These are phyloP conservation scores for Diaporthe eres DNA, from an alignment of 2,329 filamentous ascomycete genomes.

Conservation along the genomic window DNA sequence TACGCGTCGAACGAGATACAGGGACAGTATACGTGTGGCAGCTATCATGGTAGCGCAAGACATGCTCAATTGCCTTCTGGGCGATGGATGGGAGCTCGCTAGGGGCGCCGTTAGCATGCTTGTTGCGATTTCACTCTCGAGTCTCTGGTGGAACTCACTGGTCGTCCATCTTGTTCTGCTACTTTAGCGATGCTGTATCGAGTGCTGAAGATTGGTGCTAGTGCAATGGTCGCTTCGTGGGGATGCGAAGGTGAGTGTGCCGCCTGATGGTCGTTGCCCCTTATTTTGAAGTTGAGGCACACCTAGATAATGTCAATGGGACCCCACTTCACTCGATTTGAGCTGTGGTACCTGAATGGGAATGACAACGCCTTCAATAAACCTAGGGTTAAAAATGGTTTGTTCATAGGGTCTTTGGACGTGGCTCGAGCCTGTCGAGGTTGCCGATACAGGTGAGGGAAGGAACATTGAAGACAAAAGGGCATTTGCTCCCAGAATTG, in stretches of 20 bases:
- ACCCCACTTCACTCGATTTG: neutral
- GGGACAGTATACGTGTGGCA: neutral
- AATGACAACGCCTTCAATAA: neutral
- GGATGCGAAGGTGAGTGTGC: too few species aligned
- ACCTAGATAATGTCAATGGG: neutral
- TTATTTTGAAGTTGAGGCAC: neutral
- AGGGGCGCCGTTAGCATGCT: neutral
- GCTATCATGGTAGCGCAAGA: neutral
- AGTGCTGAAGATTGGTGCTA: neutral
- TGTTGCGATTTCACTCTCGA: too few species aligned
- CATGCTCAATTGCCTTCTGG: neutral
- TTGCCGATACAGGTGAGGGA: neutral
- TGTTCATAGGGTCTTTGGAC: neutral
- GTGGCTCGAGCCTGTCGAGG: neutral
- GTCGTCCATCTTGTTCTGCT: neutral
- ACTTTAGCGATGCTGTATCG: neutral
- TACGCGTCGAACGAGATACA: too few species aligned
- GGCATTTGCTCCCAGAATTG: neutral
- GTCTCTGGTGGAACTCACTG: neutral
- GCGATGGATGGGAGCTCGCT: conserved; percentile 28
- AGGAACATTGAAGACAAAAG: neutral
- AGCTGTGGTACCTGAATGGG: neutral
- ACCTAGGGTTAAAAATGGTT: neutral
- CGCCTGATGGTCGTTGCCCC: neutral
- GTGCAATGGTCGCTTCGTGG: neutral